These are phyloP conservation scores for Metahyphopichia silvanorum DNA, from an alignment of 805 yeast genomes.

Conservation along the genomic window DNA sequence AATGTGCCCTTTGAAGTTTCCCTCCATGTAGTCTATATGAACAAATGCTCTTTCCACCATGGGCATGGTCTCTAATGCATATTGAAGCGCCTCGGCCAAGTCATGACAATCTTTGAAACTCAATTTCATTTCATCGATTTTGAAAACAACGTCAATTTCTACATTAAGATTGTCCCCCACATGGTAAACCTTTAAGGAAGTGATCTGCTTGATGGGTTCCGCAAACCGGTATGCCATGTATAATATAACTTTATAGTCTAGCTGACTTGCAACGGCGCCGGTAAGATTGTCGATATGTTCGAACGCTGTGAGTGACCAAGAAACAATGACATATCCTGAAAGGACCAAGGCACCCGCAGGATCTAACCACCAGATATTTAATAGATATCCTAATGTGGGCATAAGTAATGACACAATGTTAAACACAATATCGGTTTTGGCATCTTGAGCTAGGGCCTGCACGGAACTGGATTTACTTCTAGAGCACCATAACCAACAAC, in stretches of 20 bases:
- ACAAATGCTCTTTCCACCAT: constrained; percentile 80
- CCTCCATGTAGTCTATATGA: constrained; percentile 63
- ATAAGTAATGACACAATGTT: constrained; percentile 68
- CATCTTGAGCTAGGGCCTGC: constrained; percentile 80
- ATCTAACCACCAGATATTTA: constrained; percentile 67
- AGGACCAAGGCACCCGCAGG: constrained; percentile 67
- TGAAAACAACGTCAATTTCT: constrained; percentile 68
- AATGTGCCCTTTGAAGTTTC: constrained; percentile 41
- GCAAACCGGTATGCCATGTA: constrained; percentile 70
- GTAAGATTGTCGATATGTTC: constrained; percentile 75
- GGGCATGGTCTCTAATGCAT: constrained; percentile 74
- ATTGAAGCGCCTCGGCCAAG: constrained; percentile 77
- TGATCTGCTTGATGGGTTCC: constrained; percentile 59
- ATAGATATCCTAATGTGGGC: constrained; percentile 58
- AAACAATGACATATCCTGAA: constrained; percentile 56
- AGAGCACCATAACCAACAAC: constrained; percentile 64
- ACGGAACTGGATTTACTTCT: constrained; percentile 61
- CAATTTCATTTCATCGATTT: constrained; percentile 39
- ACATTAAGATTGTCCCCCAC: constrained; percentile 75
- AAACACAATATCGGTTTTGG: constrained; percentile 72
- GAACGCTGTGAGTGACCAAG: constrained; percentile 64
- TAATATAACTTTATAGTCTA: constrained; percentile 62
- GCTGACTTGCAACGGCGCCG: constrained; percentile 64
- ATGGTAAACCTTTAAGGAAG: constrained; percentile 69
- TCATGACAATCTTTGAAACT: constrained; percentile 70